Percentiles rank a stretch among this genome's conserved stretches.
Conservation (phyloP, 768 basidiomycete species). For the Trametes sanguinea region DNA sequence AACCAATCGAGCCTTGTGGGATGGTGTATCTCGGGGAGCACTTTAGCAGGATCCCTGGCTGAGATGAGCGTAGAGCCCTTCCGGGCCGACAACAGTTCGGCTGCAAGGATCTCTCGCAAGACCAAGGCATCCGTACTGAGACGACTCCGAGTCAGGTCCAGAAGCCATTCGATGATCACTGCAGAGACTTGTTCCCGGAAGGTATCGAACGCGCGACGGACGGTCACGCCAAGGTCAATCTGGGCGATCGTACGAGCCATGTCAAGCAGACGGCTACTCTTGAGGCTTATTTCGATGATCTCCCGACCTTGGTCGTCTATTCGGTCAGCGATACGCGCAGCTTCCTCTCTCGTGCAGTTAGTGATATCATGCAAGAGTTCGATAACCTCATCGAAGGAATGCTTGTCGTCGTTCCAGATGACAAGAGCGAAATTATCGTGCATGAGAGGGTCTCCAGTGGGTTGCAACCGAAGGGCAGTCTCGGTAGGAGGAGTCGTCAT, state of each 20-base stretch:
- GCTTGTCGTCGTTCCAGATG: conserved; percentile 97
- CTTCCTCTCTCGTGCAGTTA: conserved; percentile 55
- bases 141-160: conserved; percentile 75
- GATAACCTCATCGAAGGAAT: conserved; percentile 87
- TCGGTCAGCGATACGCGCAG: conserved; percentile 52
- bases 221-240: conserved; percentile 90
- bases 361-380: conserved; percentile 64
- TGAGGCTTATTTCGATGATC: conserved; percentile 74
- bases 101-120: conserved; percentile 71
- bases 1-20: conserved; percentile 72
- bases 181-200: conserved; percentile 85
- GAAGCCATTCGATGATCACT: conserved; percentile 84
- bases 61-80: conserved; percentile 50
- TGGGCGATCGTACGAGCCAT: conserved; percentile 78
- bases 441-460: conserved; percentile 76
- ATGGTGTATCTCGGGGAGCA: conserved; percentile 42
- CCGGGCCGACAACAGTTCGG: conserved; percentile 66
- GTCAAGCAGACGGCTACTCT: conserved; percentile 60
- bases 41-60: conserved; percentile 36
- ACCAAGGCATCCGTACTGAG: conserved; percentile 66
- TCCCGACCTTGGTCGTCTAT: conserved; percentile 83
- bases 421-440: conserved; percentile 81
- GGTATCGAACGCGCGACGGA: conserved; percentile 83
- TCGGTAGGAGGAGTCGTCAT: conserved; percentile 56
- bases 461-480: conserved; percentile 70